Conservation (phyloP, 2,329 filamentous ascomycete genomes). For the Dichotomopilus funicola region DNA sequence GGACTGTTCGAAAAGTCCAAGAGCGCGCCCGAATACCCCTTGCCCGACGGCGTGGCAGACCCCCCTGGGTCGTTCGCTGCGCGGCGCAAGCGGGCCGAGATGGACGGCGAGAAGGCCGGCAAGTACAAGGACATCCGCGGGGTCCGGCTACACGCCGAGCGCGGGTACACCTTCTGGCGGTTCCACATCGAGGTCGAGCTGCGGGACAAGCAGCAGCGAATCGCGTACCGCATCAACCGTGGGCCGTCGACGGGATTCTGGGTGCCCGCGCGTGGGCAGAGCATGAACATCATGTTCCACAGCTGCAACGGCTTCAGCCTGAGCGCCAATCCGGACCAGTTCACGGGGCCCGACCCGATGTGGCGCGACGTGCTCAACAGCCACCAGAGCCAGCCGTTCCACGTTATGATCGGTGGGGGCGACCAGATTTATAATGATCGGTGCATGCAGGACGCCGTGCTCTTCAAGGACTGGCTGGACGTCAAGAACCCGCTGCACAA, state of each 20-base stretch:
- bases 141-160: constrained; percentile 74
- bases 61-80: constrained; percentile 47
- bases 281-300: constrained; percentile 99
- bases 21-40: constrained; percentile 43
- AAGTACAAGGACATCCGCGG: constrained; percentile 80
- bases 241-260: constrained; percentile 88
- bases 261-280: constrained; percentile 76
- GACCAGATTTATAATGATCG: constrained; percentile 96
- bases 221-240: constrained; percentile 92
- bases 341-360: constrained; percentile 89
- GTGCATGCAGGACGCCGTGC: constrained; percentile 64
- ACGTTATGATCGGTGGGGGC: constrained; percentile 96
- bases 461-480: constrained; percentile 79
- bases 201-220: constrained; percentile 66
- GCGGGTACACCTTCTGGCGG: constrained; percentile 90
- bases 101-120: constrained; percentile 74
- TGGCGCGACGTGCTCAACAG: constrained; percentile 94
- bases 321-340: constrained; percentile 67
- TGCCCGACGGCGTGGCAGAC: constrained; percentile 39
- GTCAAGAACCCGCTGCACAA: constrained; percentile 77
- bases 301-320: constrained; percentile 94
- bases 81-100: constrained; percentile 44
- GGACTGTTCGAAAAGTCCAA: constrained; percentile 71
- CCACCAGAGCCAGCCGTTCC: constrained; percentile 87
- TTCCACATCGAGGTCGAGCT: constrained; percentile 95